phyloP scores from a whole-genome alignment of 768 basidiomycete genomes.

The Coprinopsis marcescibilis region DNA sequence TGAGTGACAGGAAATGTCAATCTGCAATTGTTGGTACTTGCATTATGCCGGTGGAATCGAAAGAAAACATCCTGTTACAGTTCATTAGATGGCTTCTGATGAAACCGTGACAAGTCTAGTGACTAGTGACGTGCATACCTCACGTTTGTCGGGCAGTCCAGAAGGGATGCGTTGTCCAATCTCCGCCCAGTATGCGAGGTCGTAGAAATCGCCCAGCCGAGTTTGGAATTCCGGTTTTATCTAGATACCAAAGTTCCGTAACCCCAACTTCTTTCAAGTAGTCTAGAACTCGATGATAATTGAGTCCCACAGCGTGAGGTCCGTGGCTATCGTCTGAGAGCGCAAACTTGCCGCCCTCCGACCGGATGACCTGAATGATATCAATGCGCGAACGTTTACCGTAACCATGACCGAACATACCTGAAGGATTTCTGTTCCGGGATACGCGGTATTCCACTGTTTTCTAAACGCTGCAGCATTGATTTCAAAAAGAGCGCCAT shows the following conservation, averaged over 20 bases:
- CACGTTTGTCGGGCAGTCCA: too few species aligned
- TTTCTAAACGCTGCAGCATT: conserved; percentile 93
- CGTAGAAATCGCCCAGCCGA: conserved; percentile 38
- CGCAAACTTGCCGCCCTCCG: conserved; percentile 65
- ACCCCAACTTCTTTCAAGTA: conserved; percentile 66
- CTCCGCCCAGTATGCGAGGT: conserved; percentile 39
- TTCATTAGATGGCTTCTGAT: too few species aligned
- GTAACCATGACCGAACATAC: conserved; percentile 32
- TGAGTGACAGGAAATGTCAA: too few species aligned
- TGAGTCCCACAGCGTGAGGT: conserved; percentile 79
- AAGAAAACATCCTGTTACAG: too few species aligned
- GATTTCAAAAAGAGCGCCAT: conserved; percentile 90
- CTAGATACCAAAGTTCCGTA: conserved; percentile 59
- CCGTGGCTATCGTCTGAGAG: conserved; percentile 98
- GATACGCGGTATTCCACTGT: conserved; percentile 82
- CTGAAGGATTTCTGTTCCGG: conserved; percentile 69
- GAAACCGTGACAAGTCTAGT: too few species aligned
- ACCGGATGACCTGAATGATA: conserved; percentile 56
- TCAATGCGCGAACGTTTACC: background rate
- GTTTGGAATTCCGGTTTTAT: conserved; percentile 34
- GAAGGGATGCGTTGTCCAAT: conserved; percentile 57
- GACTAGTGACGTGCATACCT: too few species aligned
- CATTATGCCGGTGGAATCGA: too few species aligned
- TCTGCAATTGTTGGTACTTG: too few species aligned
- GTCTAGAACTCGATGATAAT: conserved; percentile 60